Conservation (phyloP, 768 basidiomycete genomes). For the Neoboletus brunneissimus region DNA sequence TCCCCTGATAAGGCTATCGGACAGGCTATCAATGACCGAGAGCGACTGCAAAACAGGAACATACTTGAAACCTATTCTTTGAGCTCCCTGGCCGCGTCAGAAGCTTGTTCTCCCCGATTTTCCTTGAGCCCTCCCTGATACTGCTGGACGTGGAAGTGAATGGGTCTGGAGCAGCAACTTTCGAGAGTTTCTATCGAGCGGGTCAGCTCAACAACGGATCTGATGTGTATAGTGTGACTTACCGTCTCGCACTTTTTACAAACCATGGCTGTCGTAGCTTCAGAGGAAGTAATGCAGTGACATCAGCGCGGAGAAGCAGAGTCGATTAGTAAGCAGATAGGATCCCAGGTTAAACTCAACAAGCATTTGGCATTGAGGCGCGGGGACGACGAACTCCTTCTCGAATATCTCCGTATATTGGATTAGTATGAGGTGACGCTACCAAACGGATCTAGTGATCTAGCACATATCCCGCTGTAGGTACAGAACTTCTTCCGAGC, state of each 20-base stretch:
- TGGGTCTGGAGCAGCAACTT: conserved; percentile 86
- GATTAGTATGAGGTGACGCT: not conserved
- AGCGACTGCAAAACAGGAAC: conserved; percentile 25
- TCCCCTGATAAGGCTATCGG: conserved; percentile 69
- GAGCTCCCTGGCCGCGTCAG: conserved; percentile 65
- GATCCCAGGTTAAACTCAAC: not conserved
- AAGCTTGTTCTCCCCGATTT: conserved; percentile 84
- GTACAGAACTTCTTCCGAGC: conserved; percentile 2
- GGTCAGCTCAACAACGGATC: not conserved
- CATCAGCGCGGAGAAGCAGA: not conserved
- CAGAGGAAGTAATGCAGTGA: not conserved
- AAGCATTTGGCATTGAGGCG: not conserved
- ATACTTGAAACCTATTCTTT: conserved; percentile 75
- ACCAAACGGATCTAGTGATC: not conserved
- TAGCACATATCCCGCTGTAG: not conserved
- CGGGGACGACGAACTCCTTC: not conserved
- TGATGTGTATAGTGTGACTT: conserved; percentile 24
- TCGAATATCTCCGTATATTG: not conserved
- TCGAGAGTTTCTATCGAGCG: conserved; percentile 73
- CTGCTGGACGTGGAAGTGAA: conserved; percentile 69
- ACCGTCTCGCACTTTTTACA: conserved; percentile 85
- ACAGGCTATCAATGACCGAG: not conserved
- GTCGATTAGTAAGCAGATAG: conserved; percentile 19
- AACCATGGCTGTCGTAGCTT: conserved; percentile 53
- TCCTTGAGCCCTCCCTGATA: conserved; percentile 79